Conservation (phyloP, 2,329 filamentous ascomycete genomes). For the Reticulascus tulasneorum region DNA sequence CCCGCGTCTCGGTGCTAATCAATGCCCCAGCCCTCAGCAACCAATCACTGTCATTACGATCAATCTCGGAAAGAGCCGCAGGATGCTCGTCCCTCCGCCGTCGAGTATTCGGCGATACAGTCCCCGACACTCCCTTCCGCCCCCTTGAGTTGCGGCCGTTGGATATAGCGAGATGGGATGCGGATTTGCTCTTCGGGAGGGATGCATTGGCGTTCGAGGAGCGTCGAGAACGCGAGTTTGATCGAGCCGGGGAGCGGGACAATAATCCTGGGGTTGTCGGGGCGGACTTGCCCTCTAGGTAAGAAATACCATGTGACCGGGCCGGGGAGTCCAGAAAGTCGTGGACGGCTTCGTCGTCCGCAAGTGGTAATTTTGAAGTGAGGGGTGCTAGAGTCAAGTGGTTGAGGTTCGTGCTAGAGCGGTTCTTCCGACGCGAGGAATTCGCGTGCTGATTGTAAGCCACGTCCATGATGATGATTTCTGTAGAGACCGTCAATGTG, state of each 20-base stretch:
- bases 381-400: conserved; percentile 62
- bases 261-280: conserved; percentile 63
- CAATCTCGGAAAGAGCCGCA: conserved; percentile 17
- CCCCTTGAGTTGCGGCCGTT: conserved; percentile 14
- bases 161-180: conserved; percentile 45
- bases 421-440: conserved; percentile 53
- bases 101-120: conserved; percentile 25
- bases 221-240: conserved; percentile 42
- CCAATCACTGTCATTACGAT: conserved; percentile 58
- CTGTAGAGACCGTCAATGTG: no score
- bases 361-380: conserved; percentile 56
- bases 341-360: conserved; percentile 45
- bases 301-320: conserved; percentile 46
- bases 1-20: conserved; percentile 58
- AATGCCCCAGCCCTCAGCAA: conserved; percentile 59
- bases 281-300: conserved; percentile 59
- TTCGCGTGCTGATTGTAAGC: conserved; percentile 59
- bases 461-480: conserved; percentile 52
- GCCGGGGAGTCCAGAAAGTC: conserved; percentile 29
- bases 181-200: conserved; percentile 60
- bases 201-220: conserved; percentile 30
- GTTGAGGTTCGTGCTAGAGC: conserved; percentile 55
- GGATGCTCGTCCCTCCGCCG: conserved; percentile 9
- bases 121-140: conserved; percentile 21
- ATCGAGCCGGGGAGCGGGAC: conserved; percentile 50